Evolutionary conservation across 768 basidiomycete genomes (phyloP).

Genomic region (Royoungia palumana): DNA sequence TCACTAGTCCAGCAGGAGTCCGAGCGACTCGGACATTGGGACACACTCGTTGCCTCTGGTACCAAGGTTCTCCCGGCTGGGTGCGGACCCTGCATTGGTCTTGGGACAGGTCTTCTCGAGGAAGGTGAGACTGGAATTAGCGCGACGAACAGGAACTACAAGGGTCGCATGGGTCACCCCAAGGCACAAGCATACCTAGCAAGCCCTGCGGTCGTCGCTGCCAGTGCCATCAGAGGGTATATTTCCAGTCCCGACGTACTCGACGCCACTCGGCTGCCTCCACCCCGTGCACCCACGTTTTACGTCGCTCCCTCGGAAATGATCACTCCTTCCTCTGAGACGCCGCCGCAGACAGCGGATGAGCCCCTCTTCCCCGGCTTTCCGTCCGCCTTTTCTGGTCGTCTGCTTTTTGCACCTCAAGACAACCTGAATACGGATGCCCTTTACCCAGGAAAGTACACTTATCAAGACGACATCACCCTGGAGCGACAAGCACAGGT

Average conservation of each 20-base stretch:
- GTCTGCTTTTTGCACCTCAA: slow-evolving; percentile 89
- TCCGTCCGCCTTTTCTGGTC: slow-evolving; percentile 78
- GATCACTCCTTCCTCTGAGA: slow-evolving; percentile 27
- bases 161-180: slow-evolving; percentile 97
- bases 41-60: slow-evolving; percentile 77
- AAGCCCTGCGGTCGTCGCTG: slow-evolving; percentile 95
- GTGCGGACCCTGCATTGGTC: slow-evolving; percentile 97
- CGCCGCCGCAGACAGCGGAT: slow-evolving; percentile 26
- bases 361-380: slow-evolving; percentile 81
- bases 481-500: slow-evolving; percentile 91
- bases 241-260: slow-evolving; percentile 80
- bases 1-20: slow-evolving; percentile 90
- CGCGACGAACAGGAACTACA: slow-evolving; percentile 98
- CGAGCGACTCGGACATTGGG: slow-evolving; percentile 86
- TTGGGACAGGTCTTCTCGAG: slow-evolving; percentile 88
- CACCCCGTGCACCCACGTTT: slow-evolving; percentile 53
- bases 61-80: slow-evolving; percentile 93
- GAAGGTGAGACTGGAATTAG: slow-evolving; percentile 96
- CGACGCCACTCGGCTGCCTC: slow-evolving; percentile 50
- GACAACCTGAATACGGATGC: slow-evolving; percentile 98
- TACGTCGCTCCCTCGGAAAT: slow-evolving; percentile 41
- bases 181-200: slow-evolving; percentile 94
- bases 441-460: slow-evolving; percentile 98
- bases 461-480: slow-evolving; percentile 98
- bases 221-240: slow-evolving; percentile 88